Evolutionary conservation across 163 green algal genomes (phyloP).

Genomic region (Scenedesmus sp.): DNA sequence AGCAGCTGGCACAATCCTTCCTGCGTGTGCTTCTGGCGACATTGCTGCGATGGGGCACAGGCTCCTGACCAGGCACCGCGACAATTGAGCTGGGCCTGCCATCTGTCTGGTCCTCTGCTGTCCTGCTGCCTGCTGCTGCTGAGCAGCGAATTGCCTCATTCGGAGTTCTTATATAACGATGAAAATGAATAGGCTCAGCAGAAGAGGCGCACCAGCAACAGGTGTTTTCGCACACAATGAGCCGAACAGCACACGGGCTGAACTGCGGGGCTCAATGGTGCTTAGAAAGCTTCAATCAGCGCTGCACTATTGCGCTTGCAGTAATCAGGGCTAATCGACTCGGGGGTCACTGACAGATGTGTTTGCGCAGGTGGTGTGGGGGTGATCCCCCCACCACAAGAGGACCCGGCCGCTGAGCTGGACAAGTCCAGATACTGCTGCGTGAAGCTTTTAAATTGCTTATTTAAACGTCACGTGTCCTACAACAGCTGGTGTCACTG

Average conservation of each 20-base stretch:
- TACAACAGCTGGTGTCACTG: not conserved
- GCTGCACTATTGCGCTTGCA: not conserved
- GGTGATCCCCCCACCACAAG: not conserved
- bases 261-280: not conserved
- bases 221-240: not conserved
- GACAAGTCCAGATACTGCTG: not conserved
- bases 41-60: not conserved
- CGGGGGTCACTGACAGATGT: not conserved
- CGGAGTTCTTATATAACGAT: not conserved
- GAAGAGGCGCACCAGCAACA: not conserved
- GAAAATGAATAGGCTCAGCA: not conserved
- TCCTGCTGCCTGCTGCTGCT: constrained; percentile 7
- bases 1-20: not conserved
- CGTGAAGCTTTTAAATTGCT: too few species aligned
- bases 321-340: not conserved
- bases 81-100: constrained; percentile 30
- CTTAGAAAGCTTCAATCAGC: not conserved
- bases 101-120: constrained; percentile 22
- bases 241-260: not conserved
- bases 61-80: not conserved
- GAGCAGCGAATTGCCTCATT: constrained; percentile 2
- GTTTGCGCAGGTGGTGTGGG: not conserved
- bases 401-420: not conserved
- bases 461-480: not conserved
- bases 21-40: not conserved